Conservation (phyloP, 768 basidiomycete genomes). For the Gyrodon lividus region DNA sequence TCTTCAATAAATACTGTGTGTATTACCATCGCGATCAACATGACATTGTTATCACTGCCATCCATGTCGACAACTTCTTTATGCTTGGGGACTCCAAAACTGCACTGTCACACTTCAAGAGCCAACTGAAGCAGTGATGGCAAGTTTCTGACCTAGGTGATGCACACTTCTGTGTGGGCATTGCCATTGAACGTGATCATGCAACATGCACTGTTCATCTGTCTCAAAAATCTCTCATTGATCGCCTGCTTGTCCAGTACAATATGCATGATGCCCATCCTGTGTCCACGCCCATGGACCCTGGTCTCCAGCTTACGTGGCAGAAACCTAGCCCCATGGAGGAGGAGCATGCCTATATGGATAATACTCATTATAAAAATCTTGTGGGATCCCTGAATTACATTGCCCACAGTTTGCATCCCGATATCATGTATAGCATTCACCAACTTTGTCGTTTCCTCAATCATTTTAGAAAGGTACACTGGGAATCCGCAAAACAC, state of each 20-base stretch:
- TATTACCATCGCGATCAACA: conserved; percentile 21
- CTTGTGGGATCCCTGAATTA: conserved; percentile 28
- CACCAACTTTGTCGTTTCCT: conserved; percentile 10
- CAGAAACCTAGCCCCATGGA: background rate
- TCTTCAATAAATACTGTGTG: conserved; percentile 36
- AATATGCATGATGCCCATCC: conserved; percentile 17
- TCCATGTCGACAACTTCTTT: conserved; percentile 37
- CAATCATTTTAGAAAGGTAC: conserved; percentile 4
- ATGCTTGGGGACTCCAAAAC: conserved; percentile 11
- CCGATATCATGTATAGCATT: conserved; percentile 9
- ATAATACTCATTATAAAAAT: conserved; percentile 13
- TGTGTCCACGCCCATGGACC: conserved; percentile 16
- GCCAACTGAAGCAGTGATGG: conserved; percentile 27
- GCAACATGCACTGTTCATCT: conserved; percentile 1
- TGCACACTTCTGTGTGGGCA: conserved; percentile 33
- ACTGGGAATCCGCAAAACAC: conserved; percentile 8
- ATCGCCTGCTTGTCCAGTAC: conserved; percentile 9
- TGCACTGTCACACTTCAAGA: conserved; percentile 23
- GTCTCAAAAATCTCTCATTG: background rate
- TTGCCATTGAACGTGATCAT: conserved; percentile 19
- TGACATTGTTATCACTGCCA: conserved; percentile 27
- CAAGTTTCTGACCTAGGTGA: conserved; percentile 36
- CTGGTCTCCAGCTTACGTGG: conserved; percentile 10
- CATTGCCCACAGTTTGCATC: conserved; percentile 3
- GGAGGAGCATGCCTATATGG: conserved; percentile 1